Evolutionary conservation across 768 basidiomycete genomes (phyloP).

Genomic region (Suillus cothurnatus): DNA sequence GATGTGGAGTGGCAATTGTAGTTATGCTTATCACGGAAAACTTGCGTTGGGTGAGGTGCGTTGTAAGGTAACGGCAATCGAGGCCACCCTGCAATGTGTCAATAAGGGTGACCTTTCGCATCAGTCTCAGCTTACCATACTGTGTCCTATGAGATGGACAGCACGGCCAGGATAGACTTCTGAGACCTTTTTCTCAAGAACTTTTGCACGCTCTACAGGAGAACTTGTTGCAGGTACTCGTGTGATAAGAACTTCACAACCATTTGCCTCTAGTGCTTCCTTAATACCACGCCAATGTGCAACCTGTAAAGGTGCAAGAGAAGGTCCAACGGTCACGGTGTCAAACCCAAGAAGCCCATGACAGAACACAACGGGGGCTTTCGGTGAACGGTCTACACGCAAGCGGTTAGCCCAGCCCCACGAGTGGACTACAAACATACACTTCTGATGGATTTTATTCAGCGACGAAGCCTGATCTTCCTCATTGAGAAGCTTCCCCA

Average conservation of each 20-base stretch:
- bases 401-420: slow-evolving; percentile 3
- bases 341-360: slow-evolving; percentile 94
- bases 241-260: slow-evolving; percentile 88
- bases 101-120: not conserved
- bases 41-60: slow-evolving; percentile 73
- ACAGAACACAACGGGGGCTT: slow-evolving; percentile 90
- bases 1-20: slow-evolving; percentile 94
- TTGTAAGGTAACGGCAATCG: slow-evolving; percentile 88
- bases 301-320: slow-evolving; percentile 82
- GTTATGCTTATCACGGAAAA: slow-evolving; percentile 88
- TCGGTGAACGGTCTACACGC: slow-evolving; percentile 68
- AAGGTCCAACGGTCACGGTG: slow-evolving; percentile 74
- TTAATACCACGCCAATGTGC: slow-evolving; percentile 97
- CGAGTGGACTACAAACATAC: slow-evolving; percentile 42
- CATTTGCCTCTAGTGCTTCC: slow-evolving; percentile 87
- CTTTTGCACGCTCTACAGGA: slow-evolving; percentile 85
- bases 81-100: slow-evolving; percentile 74
- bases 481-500: slow-evolving; percentile 49
- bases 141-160: slow-evolving; percentile 91
- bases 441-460: slow-evolving; percentile 46
- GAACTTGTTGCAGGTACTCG: slow-evolving; percentile 92
- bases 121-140: slow-evolving; percentile 52
- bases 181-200: slow-evolving; percentile 82
- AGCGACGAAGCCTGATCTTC: slow-evolving; percentile 54
- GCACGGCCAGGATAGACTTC: slow-evolving; percentile 78